Evolutionary conservation across 495 filamentous ascomycete species (phyloP).

Genomic region (Penicillium alfredii): DNA sequence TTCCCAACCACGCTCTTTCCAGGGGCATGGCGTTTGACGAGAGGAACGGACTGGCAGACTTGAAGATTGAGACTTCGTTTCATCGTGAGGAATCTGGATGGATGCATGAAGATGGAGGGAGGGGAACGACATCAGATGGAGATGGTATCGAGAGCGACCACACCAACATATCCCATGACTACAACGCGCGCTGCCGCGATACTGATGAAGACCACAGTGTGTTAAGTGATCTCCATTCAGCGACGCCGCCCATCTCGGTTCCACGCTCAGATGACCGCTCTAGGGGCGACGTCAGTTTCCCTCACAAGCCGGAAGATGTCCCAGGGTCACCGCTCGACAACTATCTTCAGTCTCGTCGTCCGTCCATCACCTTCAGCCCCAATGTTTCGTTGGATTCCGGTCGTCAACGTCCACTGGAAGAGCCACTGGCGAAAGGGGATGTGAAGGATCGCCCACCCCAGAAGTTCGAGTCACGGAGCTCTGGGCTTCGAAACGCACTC

Average conservation of each 20-base stretch:
- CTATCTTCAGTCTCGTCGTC: constrained; percentile 35
- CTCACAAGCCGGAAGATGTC: constrained; percentile 40
- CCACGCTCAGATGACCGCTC: constrained; percentile 34
- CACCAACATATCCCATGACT: constrained; percentile 38
- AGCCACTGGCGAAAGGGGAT: constrained; percentile 35
- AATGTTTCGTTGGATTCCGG: constrained; percentile 36
- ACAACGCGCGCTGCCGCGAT: constrained; percentile 37
- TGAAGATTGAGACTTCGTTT: constrained; percentile 43
- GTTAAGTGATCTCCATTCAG: constrained; percentile 40
- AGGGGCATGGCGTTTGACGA: constrained; percentile 39
- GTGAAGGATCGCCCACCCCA: constrained; percentile 18
- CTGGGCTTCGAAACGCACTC: constrained; percentile 36
- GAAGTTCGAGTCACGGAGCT: constrained; percentile 35
- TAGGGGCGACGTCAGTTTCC: constrained; percentile 22
- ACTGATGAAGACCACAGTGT: constrained; percentile 44
- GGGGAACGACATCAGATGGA: constrained; percentile 24
- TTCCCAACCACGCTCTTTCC: constrained; percentile 15
- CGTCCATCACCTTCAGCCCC: constrained; percentile 42
- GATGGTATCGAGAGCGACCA: constrained; percentile 43
- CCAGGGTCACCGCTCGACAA: constrained; percentile 37
- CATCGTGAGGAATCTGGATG: constrained; percentile 23
- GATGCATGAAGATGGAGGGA: constrained; percentile 21
- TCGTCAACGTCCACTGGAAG: constrained; percentile 30
- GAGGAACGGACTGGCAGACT: constrained; percentile 32
- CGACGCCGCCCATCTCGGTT: constrained; percentile 43